Evolutionary conservation across 1,284 basidiomycete genomes (phyloP), one percentile per base, ranked within the genome.

Genomic region (Serendipita sp.): DNA sequence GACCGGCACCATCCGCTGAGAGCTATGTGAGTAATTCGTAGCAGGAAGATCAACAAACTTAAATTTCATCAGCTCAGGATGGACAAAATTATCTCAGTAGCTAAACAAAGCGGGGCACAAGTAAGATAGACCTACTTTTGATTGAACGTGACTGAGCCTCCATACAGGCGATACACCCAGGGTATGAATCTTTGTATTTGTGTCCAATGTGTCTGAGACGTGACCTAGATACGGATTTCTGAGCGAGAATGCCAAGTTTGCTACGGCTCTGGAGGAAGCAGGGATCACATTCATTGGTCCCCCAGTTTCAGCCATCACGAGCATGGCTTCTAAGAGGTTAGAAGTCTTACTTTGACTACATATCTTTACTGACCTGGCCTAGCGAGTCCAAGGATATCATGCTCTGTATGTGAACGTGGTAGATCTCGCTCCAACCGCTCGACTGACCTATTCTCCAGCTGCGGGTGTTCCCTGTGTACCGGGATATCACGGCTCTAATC

Each of bases 231-330:
- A 93, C 71, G 93, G 93, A 1, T 96, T 97, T 73, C 74, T 96
- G 64, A 93, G 91, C 68, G 92, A 94, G 75, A 98, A 98, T 72
- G 88, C 93, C 30, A 78, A 78, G 53, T 99, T 99, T 72, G 88
- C 96, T 6, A 82, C 87, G 68, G 83, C 80, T 67, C 84, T 98
- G 44, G 87, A 91, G 63, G 79, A 84, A 63, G 93, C 91, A 68
- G 93, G 94, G 10, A 88, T 99, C 66, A 85, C 91, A 15, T 99
- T 99, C 72, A 94, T 99, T 69, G 95, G 95, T 5, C 95, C 95
- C 55, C 91, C 93, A 29, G 86, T 93, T 5, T 84, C 85, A 70
- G 94, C 94, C 63, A 99, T 99, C 68, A 83, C 94, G 22, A 87
- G 86, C 65, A 93, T 94, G 91, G 92, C 91, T 2, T 91, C 88